Evolutionary conservation across 129 eudicot genomes (phyloP).

Genomic region (Artemisia argyi): DNA sequence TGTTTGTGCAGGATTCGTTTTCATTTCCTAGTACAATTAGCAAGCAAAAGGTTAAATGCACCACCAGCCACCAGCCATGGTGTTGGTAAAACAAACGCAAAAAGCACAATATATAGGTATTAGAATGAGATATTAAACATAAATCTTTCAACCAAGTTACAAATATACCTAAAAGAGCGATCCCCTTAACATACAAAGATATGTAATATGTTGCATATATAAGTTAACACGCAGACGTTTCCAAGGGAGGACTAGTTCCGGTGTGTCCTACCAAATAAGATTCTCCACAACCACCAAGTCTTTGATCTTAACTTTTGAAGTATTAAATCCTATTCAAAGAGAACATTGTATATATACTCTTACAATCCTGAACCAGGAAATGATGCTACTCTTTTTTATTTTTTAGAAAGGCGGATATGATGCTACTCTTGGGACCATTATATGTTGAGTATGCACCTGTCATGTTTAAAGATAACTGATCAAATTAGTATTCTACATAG

Average conservation of each 20-base stretch:
- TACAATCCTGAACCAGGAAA: not conserved
- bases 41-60: too few species aligned
- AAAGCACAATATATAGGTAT: not conserved
- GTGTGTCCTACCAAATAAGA: slow-evolving; percentile 12
- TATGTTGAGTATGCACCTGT: slow-evolving; percentile 46
- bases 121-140: not conserved
- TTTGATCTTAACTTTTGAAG: slow-evolving; percentile 3
- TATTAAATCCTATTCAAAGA: slow-evolving; percentile 7
- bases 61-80: too few species aligned
- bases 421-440: slow-evolving; percentile 60
- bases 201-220: not conserved
- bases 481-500: slow-evolving; percentile 16
- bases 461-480: slow-evolving; percentile 10
- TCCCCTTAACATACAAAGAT: not conserved
- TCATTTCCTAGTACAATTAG: too few species aligned
- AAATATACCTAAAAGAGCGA: not conserved
- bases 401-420: not conserved
- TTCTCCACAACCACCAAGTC: not conserved
- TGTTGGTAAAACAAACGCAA: not conserved
- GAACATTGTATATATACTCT: slow-evolving; percentile 10
- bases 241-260: slow-evolving; percentile 14
- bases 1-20: too few species aligned
- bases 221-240: too few species aligned
- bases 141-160: slow-evolving; percentile 2
- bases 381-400: too few species aligned